Conservation (phyloP, 495 filamentous ascomycete species). For the Penicillium coprophilum region DNA sequence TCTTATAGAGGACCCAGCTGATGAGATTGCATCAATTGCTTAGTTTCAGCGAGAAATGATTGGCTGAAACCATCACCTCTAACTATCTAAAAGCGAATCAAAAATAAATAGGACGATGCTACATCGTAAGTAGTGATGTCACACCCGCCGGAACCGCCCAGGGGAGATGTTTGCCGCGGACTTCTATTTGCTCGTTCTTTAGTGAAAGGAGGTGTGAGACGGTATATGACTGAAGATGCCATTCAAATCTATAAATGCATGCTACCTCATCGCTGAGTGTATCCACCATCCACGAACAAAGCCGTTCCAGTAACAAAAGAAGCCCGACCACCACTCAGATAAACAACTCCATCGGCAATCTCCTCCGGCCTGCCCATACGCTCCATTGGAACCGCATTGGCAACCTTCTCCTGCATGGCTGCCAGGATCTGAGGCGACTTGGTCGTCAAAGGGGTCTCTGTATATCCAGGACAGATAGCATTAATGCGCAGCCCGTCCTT, state of each 20-base stretch:
- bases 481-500: slow-evolving; percentile 44
- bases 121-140: slow-evolving; percentile 15
- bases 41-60: not conserved
- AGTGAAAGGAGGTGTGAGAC: not conserved
- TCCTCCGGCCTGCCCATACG: slow-evolving; percentile 42
- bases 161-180: not conserved
- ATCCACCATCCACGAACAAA: slow-evolving; percentile 47
- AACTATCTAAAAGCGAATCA: not conserved
- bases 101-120: slow-evolving; percentile 2
- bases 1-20: not conserved
- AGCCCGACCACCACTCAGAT: slow-evolving; percentile 38
- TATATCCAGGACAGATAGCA: slow-evolving; percentile 47
- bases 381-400: slow-evolving; percentile 41
- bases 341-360: slow-evolving; percentile 46
- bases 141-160: slow-evolving; percentile 5
- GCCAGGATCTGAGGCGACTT: slow-evolving; percentile 27
- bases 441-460: slow-evolving; percentile 42
- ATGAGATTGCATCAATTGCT: not conserved
- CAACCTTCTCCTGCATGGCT: slow-evolving; percentile 26
- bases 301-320: slow-evolving; percentile 44
- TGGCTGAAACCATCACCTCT: not conserved
- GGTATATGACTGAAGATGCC: not conserved
- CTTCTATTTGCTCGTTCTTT: not conserved
- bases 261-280: slow-evolving; percentile 24
- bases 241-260: not conserved